Evolutionary conservation across 2,329 filamentous ascomycete genomes (phyloP).

Genomic region (Hypoxylon sp.): DNA sequence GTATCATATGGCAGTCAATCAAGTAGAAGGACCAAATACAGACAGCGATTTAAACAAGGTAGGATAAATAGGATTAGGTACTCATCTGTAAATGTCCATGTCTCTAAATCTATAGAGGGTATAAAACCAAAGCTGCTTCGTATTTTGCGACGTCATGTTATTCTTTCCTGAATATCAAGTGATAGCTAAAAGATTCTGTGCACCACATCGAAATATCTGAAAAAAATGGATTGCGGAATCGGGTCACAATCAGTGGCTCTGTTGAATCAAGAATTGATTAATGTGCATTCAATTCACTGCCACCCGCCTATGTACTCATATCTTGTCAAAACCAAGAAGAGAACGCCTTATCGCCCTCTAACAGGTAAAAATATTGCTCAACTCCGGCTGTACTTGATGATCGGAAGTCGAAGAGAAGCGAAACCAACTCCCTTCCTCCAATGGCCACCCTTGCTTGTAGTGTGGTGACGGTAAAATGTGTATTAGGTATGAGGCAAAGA

Average conservation of each 20-base stretch:
- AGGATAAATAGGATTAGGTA: not conserved
- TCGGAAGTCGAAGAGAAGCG: slow-evolving; percentile 38
- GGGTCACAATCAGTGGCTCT: not conserved
- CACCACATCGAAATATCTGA: not conserved
- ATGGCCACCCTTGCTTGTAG: slow-evolving; percentile 12
- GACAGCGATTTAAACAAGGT: not conserved
- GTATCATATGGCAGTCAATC: not conserved
- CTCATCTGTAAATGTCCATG: not conserved
- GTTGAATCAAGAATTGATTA: slow-evolving; percentile 4
- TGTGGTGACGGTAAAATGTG: slow-evolving; percentile 16
- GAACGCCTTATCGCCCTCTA: slow-evolving; percentile 33
- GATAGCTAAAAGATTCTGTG: not conserved
- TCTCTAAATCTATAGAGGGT: not conserved
- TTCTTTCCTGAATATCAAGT: not conserved
- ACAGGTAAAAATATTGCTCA: slow-evolving; percentile 24
- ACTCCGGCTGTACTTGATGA: slow-evolving; percentile 36
- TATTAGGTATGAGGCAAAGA: slow-evolving; percentile 36
- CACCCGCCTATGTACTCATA: slow-evolving; percentile 38
- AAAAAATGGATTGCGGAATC: not conserved
- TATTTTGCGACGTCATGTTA: not conserved
- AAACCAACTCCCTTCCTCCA: slow-evolving; percentile 29
- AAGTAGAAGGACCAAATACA: not conserved
- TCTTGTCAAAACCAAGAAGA: slow-evolving; percentile 26
- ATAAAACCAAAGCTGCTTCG: not conserved
- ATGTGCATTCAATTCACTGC: slow-evolving; percentile 37